Percentiles rank a stretch among this genome's conserved stretches.
These are phyloP conservation scores for Lecanicillium sp. DNA, from an alignment of 2,329 filamentous ascomycete genomes.

Conservation along the genomic window DNA sequence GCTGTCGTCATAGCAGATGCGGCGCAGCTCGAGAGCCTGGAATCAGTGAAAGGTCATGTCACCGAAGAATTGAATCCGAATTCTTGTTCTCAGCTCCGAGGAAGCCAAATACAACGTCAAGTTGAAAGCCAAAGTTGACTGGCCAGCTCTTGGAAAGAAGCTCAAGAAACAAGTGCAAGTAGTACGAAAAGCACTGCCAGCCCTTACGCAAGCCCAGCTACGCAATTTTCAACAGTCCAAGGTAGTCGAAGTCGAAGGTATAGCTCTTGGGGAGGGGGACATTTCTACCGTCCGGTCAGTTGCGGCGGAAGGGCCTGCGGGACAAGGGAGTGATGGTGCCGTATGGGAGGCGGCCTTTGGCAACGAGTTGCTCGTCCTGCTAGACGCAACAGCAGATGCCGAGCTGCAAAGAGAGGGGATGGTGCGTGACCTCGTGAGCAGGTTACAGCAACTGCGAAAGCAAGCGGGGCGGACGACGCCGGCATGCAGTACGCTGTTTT, in stretches of 20 bases:
- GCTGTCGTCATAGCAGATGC: conserved; percentile 78
- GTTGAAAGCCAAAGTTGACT: conserved; percentile 77
- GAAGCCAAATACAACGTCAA: conserved; percentile 80
- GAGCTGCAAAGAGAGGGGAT: conserved; percentile 77
- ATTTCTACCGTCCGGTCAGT: conserved; percentile 6
- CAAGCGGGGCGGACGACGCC: conserved; percentile 79
- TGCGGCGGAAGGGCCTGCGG: background rate
- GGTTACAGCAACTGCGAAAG: conserved; percentile 81
- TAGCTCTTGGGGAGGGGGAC: background rate
- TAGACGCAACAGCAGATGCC: conserved; percentile 68
- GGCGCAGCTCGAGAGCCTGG: conserved; percentile 67
- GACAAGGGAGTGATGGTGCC: too few relatives aligned
- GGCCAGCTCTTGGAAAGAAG: conserved; percentile 85
- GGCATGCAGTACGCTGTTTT: conserved; percentile 81
- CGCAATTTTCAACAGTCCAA: conserved; percentile 55
- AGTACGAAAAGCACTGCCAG: conserved; percentile 77
- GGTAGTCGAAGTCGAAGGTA: background rate
- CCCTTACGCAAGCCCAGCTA: conserved; percentile 62
- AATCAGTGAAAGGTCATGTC: conserved; percentile 73
- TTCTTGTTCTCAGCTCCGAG: conserved; percentile 72
- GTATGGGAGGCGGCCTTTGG: conserved; percentile 22
- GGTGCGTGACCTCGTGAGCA: conserved; percentile 78
- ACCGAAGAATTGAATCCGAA: conserved; percentile 80
- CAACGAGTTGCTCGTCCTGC: conserved; percentile 62
- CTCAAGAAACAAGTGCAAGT: conserved; percentile 82